Evolutionary conservation across 257 asterid species (phyloP), one percentile per base, ranked within the genome.

Genomic region (Salvia rosmarinus): DNA sequence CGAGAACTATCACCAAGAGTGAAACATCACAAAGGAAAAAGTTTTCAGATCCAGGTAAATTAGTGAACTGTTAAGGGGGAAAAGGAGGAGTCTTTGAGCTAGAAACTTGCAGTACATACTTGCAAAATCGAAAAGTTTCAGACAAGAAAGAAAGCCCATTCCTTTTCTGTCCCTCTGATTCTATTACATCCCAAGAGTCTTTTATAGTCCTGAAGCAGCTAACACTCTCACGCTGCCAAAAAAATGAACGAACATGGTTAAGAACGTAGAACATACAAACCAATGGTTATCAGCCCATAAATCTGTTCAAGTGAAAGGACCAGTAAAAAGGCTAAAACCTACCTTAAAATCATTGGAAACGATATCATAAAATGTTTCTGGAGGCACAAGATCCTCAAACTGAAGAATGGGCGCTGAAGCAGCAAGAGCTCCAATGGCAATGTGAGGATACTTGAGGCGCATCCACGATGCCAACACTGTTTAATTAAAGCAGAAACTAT

Each of bases 401-500:
- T 94, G 96, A 73, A 91, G 96, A 75, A 94, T 32, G 19, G 99
- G 97, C 0, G 97, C 97, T 4, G 99, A 94, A 30, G 99, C 85
- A 79, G 99, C 89, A 43, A 94, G 90, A 6, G 97, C 99, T 67
- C 97, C 99, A n/a, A 94, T 79, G 69, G 97, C 89, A 63, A 91
- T 72, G 67, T 94, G 96, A 46, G 99, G 99, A 85, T 94, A 94
- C 80, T 94, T 94, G 70, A 94, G 90, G 83, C 97, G 81, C 96
- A 89, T 89, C 99, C 99, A 94, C 8, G 97, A 85, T 17, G 99
- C 99, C 78, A 94, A 80, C 99, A 94, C 99, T 91, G 85, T 76
- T 74, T 23, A 71, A 77, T 75, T 23, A 71, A 77, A 7, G 69
- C 40, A 74, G 35, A 61, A 47, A 35, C 8, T 67, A 17, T 28